Conservation (phyloP, 164 flowering plant species). For the Kalanchoe fedtschenkoi region DNA sequence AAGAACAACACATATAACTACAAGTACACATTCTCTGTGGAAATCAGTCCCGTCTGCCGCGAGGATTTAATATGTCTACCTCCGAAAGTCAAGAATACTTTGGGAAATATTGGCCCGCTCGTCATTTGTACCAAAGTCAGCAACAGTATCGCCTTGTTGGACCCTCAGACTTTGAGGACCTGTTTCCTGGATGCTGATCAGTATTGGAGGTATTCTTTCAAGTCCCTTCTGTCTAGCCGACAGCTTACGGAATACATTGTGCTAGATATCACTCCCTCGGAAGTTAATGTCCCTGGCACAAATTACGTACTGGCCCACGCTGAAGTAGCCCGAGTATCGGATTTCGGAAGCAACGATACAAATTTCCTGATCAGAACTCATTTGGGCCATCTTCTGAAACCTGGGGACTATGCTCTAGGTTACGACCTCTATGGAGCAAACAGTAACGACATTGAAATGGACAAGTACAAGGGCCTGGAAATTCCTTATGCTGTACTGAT, state of each 20-base stretch:
- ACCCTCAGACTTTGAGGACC: slow-evolving; percentile 45
- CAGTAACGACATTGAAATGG: slow-evolving; percentile 37
- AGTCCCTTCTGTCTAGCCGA: slow-evolving; percentile 8
- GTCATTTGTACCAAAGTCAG: slow-evolving; percentile 54
- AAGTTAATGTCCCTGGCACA: slow-evolving; percentile 30
- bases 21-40: slow-evolving; percentile 52
- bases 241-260: slow-evolving; percentile 11
- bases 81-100: slow-evolving; percentile 30
- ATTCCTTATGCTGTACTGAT: slow-evolving; percentile 40
- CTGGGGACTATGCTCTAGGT: slow-evolving; percentile 61
- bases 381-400: slow-evolving; percentile 42
- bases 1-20: slow-evolving; percentile 46
- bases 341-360: slow-evolving; percentile 41
- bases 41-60: slow-evolving; percentile 50
- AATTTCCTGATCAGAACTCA: slow-evolving; percentile 38
- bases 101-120: slow-evolving; percentile 57
- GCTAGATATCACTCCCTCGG: slow-evolving; percentile 20
- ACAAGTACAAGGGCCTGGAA: slow-evolving; percentile 30
- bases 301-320: slow-evolving; percentile 46
- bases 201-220: slow-evolving; percentile 9
- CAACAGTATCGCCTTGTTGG: slow-evolving; percentile 33
- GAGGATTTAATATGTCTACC: slow-evolving; percentile 59
- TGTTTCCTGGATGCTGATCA: slow-evolving; percentile 38
- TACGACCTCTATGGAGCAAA: slow-evolving; percentile 52
- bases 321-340: slow-evolving; percentile 21